Conservation (phyloP, 2,329 filamentous ascomycete genomes). For the Epichloe aotearoae region DNA sequence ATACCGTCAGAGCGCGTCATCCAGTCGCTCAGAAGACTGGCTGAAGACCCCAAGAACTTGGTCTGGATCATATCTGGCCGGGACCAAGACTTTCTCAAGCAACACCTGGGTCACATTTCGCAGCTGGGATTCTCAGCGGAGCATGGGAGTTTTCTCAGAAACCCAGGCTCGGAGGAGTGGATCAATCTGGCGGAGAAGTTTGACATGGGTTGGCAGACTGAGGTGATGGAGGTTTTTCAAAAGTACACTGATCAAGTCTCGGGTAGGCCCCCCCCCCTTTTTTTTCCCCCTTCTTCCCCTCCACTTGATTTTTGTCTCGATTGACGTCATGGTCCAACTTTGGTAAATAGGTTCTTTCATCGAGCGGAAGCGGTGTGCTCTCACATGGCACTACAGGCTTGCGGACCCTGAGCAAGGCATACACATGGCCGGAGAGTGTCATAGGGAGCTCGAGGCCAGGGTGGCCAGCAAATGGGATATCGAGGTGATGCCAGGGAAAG, state of each 20-base stretch:
- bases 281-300: background rate
- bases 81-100: slow-evolving; percentile 79
- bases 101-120: slow-evolving; percentile 83
- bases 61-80: slow-evolving; percentile 99
- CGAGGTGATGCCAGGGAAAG: slow-evolving; percentile 94
- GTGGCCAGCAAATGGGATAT: slow-evolving; percentile 75
- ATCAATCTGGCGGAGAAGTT: slow-evolving; percentile 75
- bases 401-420: slow-evolving; percentile 76
- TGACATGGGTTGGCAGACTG: slow-evolving; percentile 85
- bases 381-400: slow-evolving; percentile 95
- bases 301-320: background rate
- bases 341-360: slow-evolving; percentile 61
- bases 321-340: too few species aligned
- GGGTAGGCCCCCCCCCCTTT: slow-evolving; percentile 36
- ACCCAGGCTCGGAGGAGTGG: slow-evolving; percentile 67
- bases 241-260: slow-evolving; percentile 78
- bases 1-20: slow-evolving; percentile 78
- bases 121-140: slow-evolving; percentile 91
- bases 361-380: slow-evolving; percentile 82
- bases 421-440: slow-evolving; percentile 68
- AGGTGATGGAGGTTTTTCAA: slow-evolving; percentile 74
- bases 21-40: slow-evolving; percentile 63
- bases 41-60: slow-evolving; percentile 65
- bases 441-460: slow-evolving; percentile 64
- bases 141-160: slow-evolving; percentile 88